Evolutionary conservation across 352 stramenopile genomes (phyloP).

Genomic region (Phytophthora multivora): DNA sequence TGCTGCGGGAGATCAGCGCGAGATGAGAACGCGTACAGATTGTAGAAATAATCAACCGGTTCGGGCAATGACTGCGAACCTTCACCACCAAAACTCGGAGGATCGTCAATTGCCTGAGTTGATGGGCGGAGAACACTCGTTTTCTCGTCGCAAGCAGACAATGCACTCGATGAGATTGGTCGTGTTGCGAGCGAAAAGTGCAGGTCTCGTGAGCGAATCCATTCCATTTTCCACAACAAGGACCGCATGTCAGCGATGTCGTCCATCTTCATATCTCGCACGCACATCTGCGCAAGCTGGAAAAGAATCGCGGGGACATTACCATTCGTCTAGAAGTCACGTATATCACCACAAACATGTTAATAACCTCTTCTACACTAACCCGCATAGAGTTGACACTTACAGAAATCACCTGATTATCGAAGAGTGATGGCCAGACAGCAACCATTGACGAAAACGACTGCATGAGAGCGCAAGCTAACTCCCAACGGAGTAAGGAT

Average conservation of each 20-base stretch:
- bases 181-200: conserved; percentile 52
- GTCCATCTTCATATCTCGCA: conserved; percentile 43
- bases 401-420: conserved; percentile 69
- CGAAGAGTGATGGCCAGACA: conserved; percentile 56
- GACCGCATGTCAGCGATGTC: conserved; percentile 38
- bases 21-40: conserved; percentile 73
- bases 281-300: conserved; percentile 62
- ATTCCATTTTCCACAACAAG: conserved; percentile 52
- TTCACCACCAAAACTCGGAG: conserved; percentile 12
- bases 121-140: conserved; percentile 30
- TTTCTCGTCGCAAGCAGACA: conserved; percentile 39
- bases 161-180: conserved; percentile 47
- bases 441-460: conserved; percentile 55
- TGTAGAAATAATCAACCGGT: conserved; percentile 66
- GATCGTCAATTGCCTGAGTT: conserved; percentile 18
- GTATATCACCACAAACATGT: not conserved
- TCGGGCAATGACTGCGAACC: conserved; percentile 2
- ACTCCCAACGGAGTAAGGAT: conserved; percentile 46
- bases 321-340: conserved; percentile 47
- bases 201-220: conserved; percentile 42
- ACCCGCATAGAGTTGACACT: conserved; percentile 1
- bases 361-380: not conserved
- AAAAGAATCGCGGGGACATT: conserved; percentile 66
- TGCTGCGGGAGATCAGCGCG: conserved; percentile 65
- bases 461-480: conserved; percentile 59